Conservation (phyloP, 768 basidiomycete genomes). For the Suillus subluteus region DNA sequence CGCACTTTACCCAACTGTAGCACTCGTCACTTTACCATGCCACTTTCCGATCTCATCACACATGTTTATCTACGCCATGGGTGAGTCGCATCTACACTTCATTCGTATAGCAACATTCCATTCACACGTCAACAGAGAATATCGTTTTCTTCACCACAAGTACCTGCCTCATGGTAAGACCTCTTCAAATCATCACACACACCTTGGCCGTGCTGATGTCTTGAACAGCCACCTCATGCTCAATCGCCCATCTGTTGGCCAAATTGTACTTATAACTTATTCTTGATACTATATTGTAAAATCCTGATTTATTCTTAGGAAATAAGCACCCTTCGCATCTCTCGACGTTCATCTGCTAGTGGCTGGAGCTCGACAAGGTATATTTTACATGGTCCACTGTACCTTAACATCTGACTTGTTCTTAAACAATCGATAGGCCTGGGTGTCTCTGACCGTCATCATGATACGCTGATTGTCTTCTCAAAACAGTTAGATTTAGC, state of each 20-base stretch:
- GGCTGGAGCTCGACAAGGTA: background rate
- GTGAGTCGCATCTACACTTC: background rate
- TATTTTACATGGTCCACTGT: background rate
- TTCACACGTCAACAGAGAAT: background rate
- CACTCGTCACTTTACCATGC: background rate
- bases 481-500: background rate
- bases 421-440: background rate
- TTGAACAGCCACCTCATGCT: too few relatives aligned
- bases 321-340: background rate
- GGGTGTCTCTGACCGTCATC: background rate
- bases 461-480: background rate
- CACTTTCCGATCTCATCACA: background rate
- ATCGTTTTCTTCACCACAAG: background rate
- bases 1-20: background rate
- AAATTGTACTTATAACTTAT: too few relatives aligned
- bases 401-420: background rate
- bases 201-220: too few relatives aligned
- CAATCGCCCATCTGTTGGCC: too few relatives aligned
- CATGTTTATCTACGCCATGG: background rate
- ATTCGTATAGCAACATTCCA: background rate
- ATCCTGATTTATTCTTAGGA: conserved; percentile 2
- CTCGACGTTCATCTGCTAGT: background rate
- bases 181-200: too few relatives aligned
- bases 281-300: background rate
- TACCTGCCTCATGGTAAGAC: too few relatives aligned